phyloP scores from a whole-genome alignment of 2,329 filamentous ascomycete genomes.

The Microthyrium microscopicum region DNA sequence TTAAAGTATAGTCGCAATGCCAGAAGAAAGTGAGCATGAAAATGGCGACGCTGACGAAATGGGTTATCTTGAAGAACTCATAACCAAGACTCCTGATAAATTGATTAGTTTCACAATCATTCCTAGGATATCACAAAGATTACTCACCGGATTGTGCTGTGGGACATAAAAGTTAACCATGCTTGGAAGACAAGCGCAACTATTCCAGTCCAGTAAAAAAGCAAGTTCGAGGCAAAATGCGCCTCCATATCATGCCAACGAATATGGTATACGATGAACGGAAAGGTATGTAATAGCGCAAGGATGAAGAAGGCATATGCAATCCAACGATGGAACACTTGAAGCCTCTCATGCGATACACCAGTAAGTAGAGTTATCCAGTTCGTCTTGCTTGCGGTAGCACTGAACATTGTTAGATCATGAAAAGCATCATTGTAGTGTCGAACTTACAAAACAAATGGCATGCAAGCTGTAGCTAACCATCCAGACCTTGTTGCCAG shows the following conservation, averaged over 20 bases:
- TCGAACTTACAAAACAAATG: conserved; percentile 34
- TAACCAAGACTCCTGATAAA: conserved; percentile 62
- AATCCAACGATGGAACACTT: conserved; percentile 84
- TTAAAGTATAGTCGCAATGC: conserved; percentile 86
- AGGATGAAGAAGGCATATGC: conserved; percentile 74
- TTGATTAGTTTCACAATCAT: conserved; percentile 42
- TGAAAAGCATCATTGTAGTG: too few relatives aligned
- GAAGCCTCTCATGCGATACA: conserved; percentile 79
- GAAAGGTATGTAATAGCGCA: conserved; percentile 70
- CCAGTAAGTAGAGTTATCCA: conserved; percentile 70
- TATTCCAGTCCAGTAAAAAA: conserved; percentile 63
- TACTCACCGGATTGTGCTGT: conserved; percentile 10
- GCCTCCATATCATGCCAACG: conserved; percentile 41
- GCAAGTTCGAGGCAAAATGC: conserved; percentile 38
- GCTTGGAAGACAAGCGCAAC: conserved; percentile 2
- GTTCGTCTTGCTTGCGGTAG: conserved; percentile 83
- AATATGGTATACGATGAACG: conserved; percentile 56
- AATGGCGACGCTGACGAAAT: conserved; percentile 63
- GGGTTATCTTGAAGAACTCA: conserved; percentile 71
- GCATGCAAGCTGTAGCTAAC: conserved; percentile 79
- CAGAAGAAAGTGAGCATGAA: conserved; percentile 82
- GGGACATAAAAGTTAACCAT: conserved; percentile 3
- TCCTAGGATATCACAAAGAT: conserved; percentile 20
- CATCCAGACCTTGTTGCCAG: conserved; percentile 77
- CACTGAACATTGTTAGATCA: conserved; percentile 34